These are phyloP conservation scores for Aspergillus sp. DNA, from an alignment of 2,329 filamentous ascomycete species.

Conservation along the genomic window DNA sequence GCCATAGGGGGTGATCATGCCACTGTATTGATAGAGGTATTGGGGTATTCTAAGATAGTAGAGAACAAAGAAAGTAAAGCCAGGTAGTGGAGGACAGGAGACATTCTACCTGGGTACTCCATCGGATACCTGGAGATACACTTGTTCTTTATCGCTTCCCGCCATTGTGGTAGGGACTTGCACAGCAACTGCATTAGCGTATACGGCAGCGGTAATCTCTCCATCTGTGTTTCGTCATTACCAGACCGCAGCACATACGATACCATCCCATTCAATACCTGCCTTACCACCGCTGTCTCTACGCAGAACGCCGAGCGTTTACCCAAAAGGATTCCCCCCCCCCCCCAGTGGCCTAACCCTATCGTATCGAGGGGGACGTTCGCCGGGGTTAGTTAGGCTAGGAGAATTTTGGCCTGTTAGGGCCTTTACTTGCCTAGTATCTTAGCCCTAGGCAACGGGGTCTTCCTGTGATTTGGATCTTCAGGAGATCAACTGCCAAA, in stretches of 20 bases:
- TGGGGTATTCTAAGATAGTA: too few species aligned
- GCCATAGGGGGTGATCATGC: too few species aligned
- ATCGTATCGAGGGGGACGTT: neutral
- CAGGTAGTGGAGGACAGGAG: neutral
- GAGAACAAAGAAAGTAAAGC: too few species aligned
- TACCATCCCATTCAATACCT: slow-evolving; percentile 8
- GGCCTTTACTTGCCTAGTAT: neutral
- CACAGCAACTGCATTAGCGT: slow-evolving; percentile 17
- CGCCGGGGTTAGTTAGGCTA: neutral
- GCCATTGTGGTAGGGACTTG: slow-evolving; percentile 18
- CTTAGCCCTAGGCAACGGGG: neutral
- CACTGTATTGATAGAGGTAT: too few species aligned
- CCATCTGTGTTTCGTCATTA: slow-evolving; percentile 12
- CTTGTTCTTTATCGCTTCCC: slow-evolving; percentile 8
- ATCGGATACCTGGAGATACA: too few species aligned
- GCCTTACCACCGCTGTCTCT: neutral
- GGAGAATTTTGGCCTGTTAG: slow-evolving; percentile 1
- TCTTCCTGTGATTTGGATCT: slow-evolving; percentile 18
- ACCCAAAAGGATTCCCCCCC: neutral
- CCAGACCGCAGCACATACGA: neutral
- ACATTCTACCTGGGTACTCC: neutral
- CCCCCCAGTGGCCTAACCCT: neutral
- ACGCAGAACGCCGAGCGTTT: neutral
- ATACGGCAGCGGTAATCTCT: slow-evolving; percentile 1
- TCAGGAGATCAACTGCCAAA: slow-evolving; percentile 22